Conservation (phyloP, 345 rosid genomes). For the Luvunga scandens region DNA sequence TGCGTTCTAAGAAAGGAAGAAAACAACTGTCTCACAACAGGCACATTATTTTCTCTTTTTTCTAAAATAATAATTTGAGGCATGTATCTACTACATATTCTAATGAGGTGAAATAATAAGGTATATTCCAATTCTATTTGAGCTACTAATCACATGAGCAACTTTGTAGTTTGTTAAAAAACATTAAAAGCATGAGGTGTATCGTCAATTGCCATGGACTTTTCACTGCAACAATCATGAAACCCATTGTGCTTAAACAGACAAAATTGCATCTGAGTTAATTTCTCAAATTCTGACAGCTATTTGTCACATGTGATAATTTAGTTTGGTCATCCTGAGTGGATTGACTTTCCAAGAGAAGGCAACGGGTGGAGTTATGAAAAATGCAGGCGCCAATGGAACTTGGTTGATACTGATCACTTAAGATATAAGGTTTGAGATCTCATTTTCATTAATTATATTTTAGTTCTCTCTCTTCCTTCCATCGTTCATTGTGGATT, state of each 20-base stretch:
- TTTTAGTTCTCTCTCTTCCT: conserved; percentile 5
- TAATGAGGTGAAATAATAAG: neutral
- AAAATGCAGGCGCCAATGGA: conserved; percentile 73
- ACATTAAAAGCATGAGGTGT: neutral
- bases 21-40: neutral
- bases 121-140: neutral
- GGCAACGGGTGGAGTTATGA: conserved; percentile 86
- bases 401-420: conserved; percentile 53
- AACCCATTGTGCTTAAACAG: neutral
- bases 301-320: conserved; percentile 21
- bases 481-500: neutral
- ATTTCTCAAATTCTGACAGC: conserved; percentile 6
- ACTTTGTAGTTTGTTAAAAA: neutral
- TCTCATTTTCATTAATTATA: conserved; percentile 3
- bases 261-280: conserved; percentile 8
- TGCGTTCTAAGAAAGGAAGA: neutral
- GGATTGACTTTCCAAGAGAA: conserved; percentile 89
- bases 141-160: neutral
- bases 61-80: neutral
- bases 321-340: conserved; percentile 86
- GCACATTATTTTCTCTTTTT: neutral
- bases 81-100: neutral
- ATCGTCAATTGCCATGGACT: neutral
- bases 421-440: conserved; percentile 66
- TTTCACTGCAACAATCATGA: neutral